Evolutionary conservation across 345 rosid genomes (phyloP), one percentile per base, ranked within the genome.

Genomic region (Turnera subulata): DNA sequence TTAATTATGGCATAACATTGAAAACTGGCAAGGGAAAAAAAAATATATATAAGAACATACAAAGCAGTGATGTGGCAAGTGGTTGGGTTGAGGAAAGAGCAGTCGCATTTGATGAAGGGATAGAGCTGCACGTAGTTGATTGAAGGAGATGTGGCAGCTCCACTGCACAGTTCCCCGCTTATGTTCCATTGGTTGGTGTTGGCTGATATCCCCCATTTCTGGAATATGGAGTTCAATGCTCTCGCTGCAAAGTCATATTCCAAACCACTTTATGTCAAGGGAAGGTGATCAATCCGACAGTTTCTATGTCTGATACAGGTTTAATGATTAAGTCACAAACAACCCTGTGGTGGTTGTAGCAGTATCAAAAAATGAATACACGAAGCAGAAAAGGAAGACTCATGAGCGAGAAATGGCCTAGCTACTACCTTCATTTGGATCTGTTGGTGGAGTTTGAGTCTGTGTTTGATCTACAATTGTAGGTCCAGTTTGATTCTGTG

Each of bases 101-200:
- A 85, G 53, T 73, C 80, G 68, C 92, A 85, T 73, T 62, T 78
- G 73, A 82, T 80, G 14, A 77, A 70, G n/a, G 88, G 85, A 18
- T 82, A 76, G 66, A 12, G 15, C 1, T 0, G 4, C 0, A 23
- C 66, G 43, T 64, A 58, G 56, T 64, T 64, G 32, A 75, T 68
- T 37, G 52, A 6, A 19, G 75, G 62, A 6, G 52, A 42, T 18
- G 58, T 46, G 47, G 91, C 86, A 1, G 56, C 59, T 56, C 88
- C 68, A n/a, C 55, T 58, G 71, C 71, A 66, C 1, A 40, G 59
- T 40, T 59, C 65, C 37, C 71, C 71, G 21, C 75, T 76, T 20
- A 53, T 69, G 66, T 82, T 85, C 88, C 91, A 85, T 13, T 23
- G 67, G 10, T 11, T 29, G 0, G 19, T 8, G 5, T 52, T 21